Evolutionary conservation across 108 stramenopile species (phyloP).

Genomic region (Bacterosira constricta): DNA sequence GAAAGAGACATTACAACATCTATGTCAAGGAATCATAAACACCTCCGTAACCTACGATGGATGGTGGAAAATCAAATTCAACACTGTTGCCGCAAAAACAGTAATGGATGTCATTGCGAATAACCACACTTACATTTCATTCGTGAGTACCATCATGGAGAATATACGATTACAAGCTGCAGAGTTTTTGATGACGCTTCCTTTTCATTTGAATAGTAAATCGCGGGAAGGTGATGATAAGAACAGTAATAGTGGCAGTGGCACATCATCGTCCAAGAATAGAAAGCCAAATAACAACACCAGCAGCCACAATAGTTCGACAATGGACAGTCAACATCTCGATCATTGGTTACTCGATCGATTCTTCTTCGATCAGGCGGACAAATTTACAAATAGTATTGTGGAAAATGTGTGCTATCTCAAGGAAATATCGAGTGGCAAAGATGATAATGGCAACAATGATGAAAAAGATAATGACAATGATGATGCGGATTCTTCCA

Average conservation of each 20-base stretch:
- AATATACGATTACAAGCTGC: conserved; percentile 51
- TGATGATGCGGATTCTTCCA: conserved; percentile 9
- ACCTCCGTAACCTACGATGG: conserved; percentile 38
- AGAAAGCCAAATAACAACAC: no score
- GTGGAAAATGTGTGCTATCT: conserved; percentile 46
- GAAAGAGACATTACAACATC: conserved; percentile 21
- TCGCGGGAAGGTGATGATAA: conserved; percentile 6
- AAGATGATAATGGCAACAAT: no score
- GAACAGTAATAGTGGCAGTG: neutral
- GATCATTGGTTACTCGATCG: conserved; percentile 51
- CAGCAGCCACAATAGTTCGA: neutral
- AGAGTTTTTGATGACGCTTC: conserved; percentile 46
- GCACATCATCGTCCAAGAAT: no score
- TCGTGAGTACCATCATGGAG: conserved; percentile 28
- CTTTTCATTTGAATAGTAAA: conserved; percentile 37
- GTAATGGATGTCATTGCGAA: conserved; percentile 47
- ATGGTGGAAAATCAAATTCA: conserved; percentile 72
- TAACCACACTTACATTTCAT: conserved; percentile 29
- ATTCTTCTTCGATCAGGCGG: conserved; percentile 50
- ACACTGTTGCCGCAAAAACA: conserved; percentile 64
- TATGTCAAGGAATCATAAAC: conserved; percentile 48
- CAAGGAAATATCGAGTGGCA: no score
- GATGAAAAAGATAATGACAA: no score
- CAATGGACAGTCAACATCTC: conserved; percentile 36
- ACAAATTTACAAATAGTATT: conserved; percentile 32